Conservation (phyloP, 2,329 filamentous ascomycete genomes). For the Hypoxylon sp. region DNA sequence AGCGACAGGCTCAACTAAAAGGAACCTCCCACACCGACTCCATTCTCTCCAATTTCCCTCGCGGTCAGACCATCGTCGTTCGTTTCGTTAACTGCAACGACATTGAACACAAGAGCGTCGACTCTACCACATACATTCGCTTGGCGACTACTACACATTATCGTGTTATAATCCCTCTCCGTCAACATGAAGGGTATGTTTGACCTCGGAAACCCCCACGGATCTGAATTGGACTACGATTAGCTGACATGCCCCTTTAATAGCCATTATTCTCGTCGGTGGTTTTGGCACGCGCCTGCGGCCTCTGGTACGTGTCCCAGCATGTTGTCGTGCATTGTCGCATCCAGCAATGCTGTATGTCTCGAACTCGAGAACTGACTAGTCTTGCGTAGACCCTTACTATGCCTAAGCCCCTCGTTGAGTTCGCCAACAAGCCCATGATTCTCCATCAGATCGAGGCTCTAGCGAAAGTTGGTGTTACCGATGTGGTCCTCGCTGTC, state of each 20-base stretch:
- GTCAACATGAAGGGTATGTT: constrained; percentile 59
- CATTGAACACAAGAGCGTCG: constrained; percentile 9
- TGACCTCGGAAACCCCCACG: neutral
- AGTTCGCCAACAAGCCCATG: constrained; percentile 99
- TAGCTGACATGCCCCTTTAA: constrained; percentile 32
- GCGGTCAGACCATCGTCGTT: constrained; percentile 30
- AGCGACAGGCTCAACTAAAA: constrained; percentile 13
- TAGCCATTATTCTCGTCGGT: constrained; percentile 98
- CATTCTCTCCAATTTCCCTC: constrained; percentile 16
- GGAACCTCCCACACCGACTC: constrained; percentile 22
- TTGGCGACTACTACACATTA: constrained; percentile 20
- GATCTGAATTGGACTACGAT: constrained; percentile 37
- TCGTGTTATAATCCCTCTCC: constrained; percentile 11
- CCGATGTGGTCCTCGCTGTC: constrained; percentile 96
- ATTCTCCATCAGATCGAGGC: constrained; percentile 98
- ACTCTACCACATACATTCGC: constrained; percentile 25
- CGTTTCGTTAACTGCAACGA: constrained; percentile 28
- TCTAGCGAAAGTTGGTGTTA: constrained; percentile 91
- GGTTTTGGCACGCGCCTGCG: constrained; percentile 98
- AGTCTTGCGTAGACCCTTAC: constrained; percentile 80
- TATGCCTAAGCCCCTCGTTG: constrained; percentile 95
- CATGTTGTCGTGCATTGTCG: constrained; percentile 15
- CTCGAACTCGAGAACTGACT: constrained; percentile 42
- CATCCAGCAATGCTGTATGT: constrained; percentile 26
- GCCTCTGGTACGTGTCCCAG: constrained; percentile 78